Conservation (phyloP, 225 moss, liverwort and hornwort genomes). For the Pseudoscleropodium purum region DNA sequence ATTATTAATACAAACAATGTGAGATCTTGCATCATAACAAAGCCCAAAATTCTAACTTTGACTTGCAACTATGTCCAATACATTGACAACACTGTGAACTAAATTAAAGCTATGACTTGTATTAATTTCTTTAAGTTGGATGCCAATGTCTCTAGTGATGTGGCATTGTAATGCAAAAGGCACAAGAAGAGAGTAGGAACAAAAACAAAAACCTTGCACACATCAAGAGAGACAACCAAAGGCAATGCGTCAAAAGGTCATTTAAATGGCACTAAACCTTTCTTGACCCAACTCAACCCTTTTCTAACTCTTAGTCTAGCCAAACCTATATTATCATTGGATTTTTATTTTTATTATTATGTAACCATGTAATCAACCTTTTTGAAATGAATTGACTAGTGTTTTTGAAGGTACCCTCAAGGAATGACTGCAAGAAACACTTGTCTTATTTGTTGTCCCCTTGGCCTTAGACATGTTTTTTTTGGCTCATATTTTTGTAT, state of each 20-base stretch:
- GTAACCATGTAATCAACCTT: fast-evolving
- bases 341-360: neutral
- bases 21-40: neutral
- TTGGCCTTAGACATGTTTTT: too few relatives aligned
- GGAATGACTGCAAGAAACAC: too few relatives aligned
- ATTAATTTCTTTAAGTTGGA: neutral
- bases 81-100: fast-evolving
- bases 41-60: neutral
- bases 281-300: fast-evolving
- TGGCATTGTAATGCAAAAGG: fast-evolving
- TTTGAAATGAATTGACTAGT: fast-evolving
- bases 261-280: fast-evolving
- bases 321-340: fast-evolving
- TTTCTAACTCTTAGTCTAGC: fast-evolving
- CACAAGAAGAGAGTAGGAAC: fast-evolving
- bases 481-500: too few relatives aligned
- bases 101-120: fast-evolving
- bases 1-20: neutral
- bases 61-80: neutral
- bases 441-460: too few relatives aligned
- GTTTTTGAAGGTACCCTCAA: neutral
- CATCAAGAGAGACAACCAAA: fast-evolving
- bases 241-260: fast-evolving
- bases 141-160: neutral
- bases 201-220: neutral